phyloP scores from a whole-genome alignment of 2,329 filamentous ascomycete genomes.

The Botrytis pseudocinerea region DNA sequence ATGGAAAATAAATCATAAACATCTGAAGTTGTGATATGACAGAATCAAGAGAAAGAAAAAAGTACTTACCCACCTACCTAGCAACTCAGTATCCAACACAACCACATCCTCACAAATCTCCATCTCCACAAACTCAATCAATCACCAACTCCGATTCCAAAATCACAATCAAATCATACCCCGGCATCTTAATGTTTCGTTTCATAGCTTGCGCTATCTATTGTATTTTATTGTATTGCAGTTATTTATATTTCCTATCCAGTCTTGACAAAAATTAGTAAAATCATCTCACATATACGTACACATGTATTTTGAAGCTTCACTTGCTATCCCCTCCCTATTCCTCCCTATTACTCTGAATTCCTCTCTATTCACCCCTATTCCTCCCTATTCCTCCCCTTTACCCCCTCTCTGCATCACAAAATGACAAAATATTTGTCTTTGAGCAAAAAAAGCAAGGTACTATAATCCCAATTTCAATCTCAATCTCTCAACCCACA shows the following conservation, averaged over 20 bases:
- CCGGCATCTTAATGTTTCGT: too few species aligned
- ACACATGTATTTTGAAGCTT: background rate
- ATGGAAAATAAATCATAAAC: background rate
- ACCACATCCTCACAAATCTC: too few species aligned
- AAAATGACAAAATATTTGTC: background rate
- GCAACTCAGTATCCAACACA: too few species aligned
- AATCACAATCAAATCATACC: too few species aligned
- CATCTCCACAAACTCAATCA: too few species aligned
- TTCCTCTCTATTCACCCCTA: too few species aligned
- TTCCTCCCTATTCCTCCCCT: too few species aligned
- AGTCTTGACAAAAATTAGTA: background rate
- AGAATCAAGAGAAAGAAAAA: background rate
- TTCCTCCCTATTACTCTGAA: too few species aligned
- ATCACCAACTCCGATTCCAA: too few species aligned
- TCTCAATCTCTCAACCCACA: background rate
- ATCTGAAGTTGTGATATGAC: background rate
- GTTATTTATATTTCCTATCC: background rate
- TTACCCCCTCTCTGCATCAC: background rate
- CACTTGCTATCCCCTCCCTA: background rate
- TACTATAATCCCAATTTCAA: background rate
- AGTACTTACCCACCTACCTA: too few species aligned
- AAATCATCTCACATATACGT: background rate
- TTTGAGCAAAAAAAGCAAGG: background rate
- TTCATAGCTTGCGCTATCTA: too few species aligned
- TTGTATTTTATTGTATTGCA: background rate